Percentiles rank a stretch among this genome's conserved stretches.
phyloP scores from a whole-genome alignment of 345 rosid genomes.

The Pelargonium nanum region DNA sequence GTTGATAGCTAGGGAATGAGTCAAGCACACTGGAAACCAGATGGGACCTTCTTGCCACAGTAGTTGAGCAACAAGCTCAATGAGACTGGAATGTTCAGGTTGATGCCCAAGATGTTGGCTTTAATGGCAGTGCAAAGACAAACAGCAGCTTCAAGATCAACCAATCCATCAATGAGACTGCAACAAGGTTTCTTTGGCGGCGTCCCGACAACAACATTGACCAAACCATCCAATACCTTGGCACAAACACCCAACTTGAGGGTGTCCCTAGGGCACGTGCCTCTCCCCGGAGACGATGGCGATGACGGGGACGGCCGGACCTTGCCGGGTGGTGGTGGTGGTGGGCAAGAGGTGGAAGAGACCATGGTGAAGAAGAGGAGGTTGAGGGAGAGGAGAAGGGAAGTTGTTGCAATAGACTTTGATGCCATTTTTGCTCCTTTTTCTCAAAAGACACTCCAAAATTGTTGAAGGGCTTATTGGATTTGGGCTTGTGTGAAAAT shows the following conservation, averaged over 20 bases:
- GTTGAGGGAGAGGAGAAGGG: slow-evolving; percentile 47
- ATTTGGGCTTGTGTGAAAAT: too few relatives aligned
- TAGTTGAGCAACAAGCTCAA: slow-evolving; percentile 43
- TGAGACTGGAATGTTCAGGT: slow-evolving; percentile 44
- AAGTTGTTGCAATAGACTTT: slow-evolving; percentile 19
- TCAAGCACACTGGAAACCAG: slow-evolving; percentile 40
- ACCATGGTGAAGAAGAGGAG: slow-evolving; percentile 62
- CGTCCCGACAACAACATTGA: slow-evolving; percentile 24
- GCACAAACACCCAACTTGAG: slow-evolving; percentile 47
- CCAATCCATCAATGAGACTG: slow-evolving; percentile 39
- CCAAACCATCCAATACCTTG: slow-evolving; percentile 22
- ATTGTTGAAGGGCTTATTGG: too few relatives aligned
- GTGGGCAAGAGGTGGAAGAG: slow-evolving; percentile 42
- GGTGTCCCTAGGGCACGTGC: slow-evolving; percentile 29
- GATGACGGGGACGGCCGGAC: neutral
- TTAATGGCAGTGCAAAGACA: slow-evolving; percentile 60
- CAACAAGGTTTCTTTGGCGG: slow-evolving; percentile 41
- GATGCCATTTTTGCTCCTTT: slow-evolving; percentile 16
- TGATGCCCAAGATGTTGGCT: slow-evolving; percentile 40
- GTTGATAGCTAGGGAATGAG: too few relatives aligned
- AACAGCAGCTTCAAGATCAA: slow-evolving; percentile 50
- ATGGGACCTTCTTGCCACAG: slow-evolving; percentile 41
- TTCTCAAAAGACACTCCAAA: too few relatives aligned
- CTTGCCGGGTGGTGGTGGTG: slow-evolving; percentile 30
- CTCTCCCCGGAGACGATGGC: slow-evolving; percentile 4